Evolutionary conservation across 2,329 filamentous ascomycete genomes (phyloP), one percentile per base, ranked within the genome.

Genomic region (Cryphonectria radicalis): DNA sequence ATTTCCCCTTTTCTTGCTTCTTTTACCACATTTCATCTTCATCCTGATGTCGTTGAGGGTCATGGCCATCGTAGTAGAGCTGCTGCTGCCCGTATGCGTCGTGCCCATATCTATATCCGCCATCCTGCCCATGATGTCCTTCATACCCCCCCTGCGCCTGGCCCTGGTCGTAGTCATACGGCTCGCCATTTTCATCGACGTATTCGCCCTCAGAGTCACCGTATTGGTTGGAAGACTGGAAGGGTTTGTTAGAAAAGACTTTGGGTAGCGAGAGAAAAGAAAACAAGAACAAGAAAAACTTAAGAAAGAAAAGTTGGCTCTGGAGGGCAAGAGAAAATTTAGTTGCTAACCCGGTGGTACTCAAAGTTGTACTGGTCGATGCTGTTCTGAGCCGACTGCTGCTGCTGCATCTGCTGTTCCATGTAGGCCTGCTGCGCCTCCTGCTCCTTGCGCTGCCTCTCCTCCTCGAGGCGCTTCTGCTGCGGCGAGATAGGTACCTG

Each of bases 401-500:
- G 78, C 74, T 78, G 73, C 71, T 80, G 78, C 74, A 83, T 78
- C 74, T 83, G 81, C 73, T 85, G 80, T 67, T 81, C 80, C 74
- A 83, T 81, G 70, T 83, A 82, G 70, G 81, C 80, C 68, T 84
- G 83, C 63, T 83, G 81, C 14, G 67, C 69, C 72, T 86, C 83
- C 72, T 84, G 80, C 55, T 81, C 81, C 75, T 85, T 86, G 74
- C 89, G 87, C 76, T 91, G 89, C 69, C 72, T 71, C 63, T 82
- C 81, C 74, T 82, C 81, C 60, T 81, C 79, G 65, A 77, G 76
- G 32, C 79, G 74, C 73, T 81, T 82, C 70, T 82, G 79, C 73
- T 81, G 94, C 50, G 92, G 90, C 22, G 92, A 95, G 50, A 92
- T 89, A n/a, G 93, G 93, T 60, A 97, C 91, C 77, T 97, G 93